Conservation (phyloP, 2,329 filamentous ascomycete genomes). For the Trichocomaceae sp. region DNA sequence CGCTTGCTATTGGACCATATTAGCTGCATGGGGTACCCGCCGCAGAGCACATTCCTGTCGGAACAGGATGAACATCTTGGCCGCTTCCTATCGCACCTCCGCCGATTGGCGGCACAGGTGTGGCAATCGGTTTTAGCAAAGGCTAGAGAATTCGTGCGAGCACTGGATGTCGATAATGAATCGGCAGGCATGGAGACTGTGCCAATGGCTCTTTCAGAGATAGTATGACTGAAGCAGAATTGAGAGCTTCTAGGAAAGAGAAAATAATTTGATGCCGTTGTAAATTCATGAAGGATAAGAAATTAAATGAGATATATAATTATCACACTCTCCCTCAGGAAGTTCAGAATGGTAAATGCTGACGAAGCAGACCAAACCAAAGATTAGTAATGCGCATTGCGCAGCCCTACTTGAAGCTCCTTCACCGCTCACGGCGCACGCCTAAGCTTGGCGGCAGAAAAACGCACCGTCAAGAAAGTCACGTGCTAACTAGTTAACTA, state of each 20-base stretch:
- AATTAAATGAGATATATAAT: too few species aligned
- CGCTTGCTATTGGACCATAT: not conserved
- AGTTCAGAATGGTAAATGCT: too few species aligned
- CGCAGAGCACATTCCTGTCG: slow-evolving; percentile 2
- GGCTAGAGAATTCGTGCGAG: slow-evolving; percentile 7
- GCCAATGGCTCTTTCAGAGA: too few species aligned
- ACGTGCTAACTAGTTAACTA: too few species aligned
- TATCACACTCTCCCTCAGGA: too few species aligned
- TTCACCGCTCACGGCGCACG: too few species aligned
- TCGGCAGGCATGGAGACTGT: not conserved
- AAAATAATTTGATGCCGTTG: not conserved
- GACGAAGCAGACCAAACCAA: too few species aligned
- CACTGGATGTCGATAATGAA: not conserved
- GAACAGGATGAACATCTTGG: slow-evolving; percentile 12
- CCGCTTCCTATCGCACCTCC: slow-evolving; percentile 6
- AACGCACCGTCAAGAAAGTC: too few species aligned
- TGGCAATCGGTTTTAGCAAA: slow-evolving; percentile 10
- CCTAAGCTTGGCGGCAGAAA: too few species aligned
- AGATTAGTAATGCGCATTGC: too few species aligned
- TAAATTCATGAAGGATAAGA: not conserved
- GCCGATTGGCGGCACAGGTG: slow-evolving; percentile 6
- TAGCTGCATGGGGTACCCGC: slow-evolving; percentile 9
- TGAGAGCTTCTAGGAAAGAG: not conserved
- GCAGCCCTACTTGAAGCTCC: too few species aligned
- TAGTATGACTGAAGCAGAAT: too few species aligned